Evolutionary conservation across 179 eudicot species (phyloP), one percentile per base, ranked within the genome.

Genomic region (Beta macrorhiza): DNA sequence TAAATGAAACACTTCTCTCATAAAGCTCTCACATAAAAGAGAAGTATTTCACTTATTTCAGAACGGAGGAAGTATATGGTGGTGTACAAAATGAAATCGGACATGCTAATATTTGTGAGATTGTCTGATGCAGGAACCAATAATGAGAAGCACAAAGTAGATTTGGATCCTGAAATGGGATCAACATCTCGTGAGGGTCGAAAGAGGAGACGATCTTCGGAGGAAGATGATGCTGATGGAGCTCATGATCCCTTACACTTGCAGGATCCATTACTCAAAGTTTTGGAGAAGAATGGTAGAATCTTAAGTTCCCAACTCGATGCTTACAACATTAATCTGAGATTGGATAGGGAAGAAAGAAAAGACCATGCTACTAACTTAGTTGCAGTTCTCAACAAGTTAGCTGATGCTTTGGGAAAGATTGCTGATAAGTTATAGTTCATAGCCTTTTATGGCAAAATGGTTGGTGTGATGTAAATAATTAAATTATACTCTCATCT

Each of bases 371-470:
- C 88, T 64, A 77, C 81, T 87, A 86, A 90, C 85, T 86, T 93
- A 74, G 88, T 93, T 79, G 82, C 87, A 57, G 98, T 89, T 80
- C 92, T 94, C 45, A 83, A 86, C 84, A 94, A 91, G 83, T 89
- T 94, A 56, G 98, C 97, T 42, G 96, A 92, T 88, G 93, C 98
- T 61, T 70, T 94, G 78, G 93, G 93, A 59, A 90, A 88, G 81
- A 93, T 94, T 53, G 98, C 98, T 22, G 98, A 94, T 86, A 94
- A 91, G 87, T 79, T 94, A 65, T 93, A 91, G 92, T 55, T 25
- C 73, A 12, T 56, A 17, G 25, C 62, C 16, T 49, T n/a, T 17
- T 9, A 1, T 5, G 14, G 13, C 59, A 11, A 11, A 56, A 56
- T 56, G 5, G 2, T 56, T 56, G 59, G 4, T 56, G 16, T 13